Conservation (phyloP, 2,329 filamentous ascomycete genomes). For the Fusarium buharicum region DNA sequence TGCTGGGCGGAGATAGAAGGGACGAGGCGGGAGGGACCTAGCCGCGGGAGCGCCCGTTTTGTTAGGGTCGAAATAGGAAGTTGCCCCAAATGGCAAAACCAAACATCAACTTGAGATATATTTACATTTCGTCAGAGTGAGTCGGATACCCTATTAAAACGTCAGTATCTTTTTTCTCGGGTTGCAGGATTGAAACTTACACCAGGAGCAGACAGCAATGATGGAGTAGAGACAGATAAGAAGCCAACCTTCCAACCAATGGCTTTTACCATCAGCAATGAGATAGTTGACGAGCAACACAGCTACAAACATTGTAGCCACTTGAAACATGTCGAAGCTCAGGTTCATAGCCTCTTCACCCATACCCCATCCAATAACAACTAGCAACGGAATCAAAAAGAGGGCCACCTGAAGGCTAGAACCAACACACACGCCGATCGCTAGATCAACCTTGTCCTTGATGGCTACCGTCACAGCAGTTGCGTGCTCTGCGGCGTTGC, state of each 20-base stretch:
- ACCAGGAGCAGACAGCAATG: conserved; percentile 75
- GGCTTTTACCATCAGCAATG: conserved; percentile 83
- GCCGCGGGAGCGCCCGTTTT: no score
- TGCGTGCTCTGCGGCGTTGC: conserved; percentile 84
- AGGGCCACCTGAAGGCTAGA: conserved; percentile 84
- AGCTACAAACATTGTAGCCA: conserved; percentile 84
- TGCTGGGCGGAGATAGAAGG: no score
- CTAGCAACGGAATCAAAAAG: conserved; percentile 80
- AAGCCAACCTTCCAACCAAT: conserved; percentile 82
- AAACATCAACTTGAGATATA: neutral
- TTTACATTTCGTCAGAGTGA: conserved; percentile 9
- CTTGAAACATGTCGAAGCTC: conserved; percentile 89
- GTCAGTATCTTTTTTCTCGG: conserved; percentile 13
- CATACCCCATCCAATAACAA: conserved; percentile 83
- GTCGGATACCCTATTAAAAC: conserved; percentile 36
- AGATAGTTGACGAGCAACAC: conserved; percentile 88
- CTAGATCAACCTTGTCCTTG: conserved; percentile 87
- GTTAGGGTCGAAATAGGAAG: neutral
- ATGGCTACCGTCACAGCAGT: conserved; percentile 82
- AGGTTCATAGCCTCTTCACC: conserved; percentile 78
- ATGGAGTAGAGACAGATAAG: conserved; percentile 83
- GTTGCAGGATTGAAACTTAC: conserved; percentile 54
- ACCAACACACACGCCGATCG: conserved; percentile 82
- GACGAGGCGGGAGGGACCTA: no score
- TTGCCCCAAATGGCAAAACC: neutral